Evolutionary conservation across 768 basidiomycete genomes (phyloP).

Genomic region (Termitomyces sp.): DNA sequence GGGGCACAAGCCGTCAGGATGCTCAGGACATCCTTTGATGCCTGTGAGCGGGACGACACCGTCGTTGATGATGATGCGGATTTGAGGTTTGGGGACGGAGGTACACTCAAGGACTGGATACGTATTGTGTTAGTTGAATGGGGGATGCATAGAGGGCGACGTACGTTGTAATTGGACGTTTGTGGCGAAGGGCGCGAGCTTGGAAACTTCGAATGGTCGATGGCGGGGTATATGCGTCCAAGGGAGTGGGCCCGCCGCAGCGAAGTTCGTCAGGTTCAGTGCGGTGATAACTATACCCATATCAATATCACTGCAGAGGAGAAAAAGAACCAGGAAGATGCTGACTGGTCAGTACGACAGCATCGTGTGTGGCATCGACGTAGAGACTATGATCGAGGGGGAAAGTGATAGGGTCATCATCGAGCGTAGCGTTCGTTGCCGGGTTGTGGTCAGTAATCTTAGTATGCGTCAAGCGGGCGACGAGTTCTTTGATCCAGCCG

Average conservation of each 20-base stretch:
- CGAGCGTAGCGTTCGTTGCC: constrained; percentile 80
- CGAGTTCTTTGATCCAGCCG: constrained; percentile 79
- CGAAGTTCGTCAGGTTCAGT: constrained; percentile 76
- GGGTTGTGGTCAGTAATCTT: constrained; percentile 65
- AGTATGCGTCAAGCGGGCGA: constrained; percentile 80
- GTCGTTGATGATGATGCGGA: constrained; percentile 87
- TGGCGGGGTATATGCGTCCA: constrained; percentile 63
- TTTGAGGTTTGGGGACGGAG: constrained; percentile 49
- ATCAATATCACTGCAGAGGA: not conserved
- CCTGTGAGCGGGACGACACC: constrained; percentile 79
- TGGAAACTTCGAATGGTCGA: constrained; percentile 68
- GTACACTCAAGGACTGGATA: constrained; percentile 60
- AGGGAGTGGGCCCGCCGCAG: constrained; percentile 74
- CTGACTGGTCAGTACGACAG: constrained; percentile 76
- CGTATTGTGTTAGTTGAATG: constrained; percentile 12
- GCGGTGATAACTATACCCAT: constrained; percentile 67
- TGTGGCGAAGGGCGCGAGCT: constrained; percentile 86
- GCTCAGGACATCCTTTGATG: constrained; percentile 68
- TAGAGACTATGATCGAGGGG: constrained; percentile 72
- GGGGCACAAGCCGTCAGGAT: constrained; percentile 77
- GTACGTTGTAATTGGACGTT: constrained; percentile 87
- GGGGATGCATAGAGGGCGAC: constrained; percentile 18
- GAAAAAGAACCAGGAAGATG: not conserved
- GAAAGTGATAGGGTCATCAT: constrained; percentile 67
- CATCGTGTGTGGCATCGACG: constrained; percentile 89